Evolutionary conservation across 169 alveolate genomes (phyloP).

Genomic region (Eimeria maxima): DNA sequence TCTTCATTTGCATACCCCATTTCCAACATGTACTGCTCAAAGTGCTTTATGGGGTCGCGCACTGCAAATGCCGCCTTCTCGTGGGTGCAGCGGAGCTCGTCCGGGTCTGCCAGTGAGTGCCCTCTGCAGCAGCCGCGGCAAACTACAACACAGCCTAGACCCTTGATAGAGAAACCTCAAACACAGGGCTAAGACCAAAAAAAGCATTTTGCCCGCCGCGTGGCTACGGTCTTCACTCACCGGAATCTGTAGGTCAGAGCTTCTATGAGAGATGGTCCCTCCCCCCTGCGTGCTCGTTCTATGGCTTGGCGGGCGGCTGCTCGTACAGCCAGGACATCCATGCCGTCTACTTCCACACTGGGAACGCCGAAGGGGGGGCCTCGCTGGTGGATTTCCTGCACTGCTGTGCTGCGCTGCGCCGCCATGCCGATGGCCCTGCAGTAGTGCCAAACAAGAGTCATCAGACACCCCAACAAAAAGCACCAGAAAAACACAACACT

Average conservation of each 20-base stretch:
- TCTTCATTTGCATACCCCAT: slow-evolving; percentile 84
- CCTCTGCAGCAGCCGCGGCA: slow-evolving; percentile 79
- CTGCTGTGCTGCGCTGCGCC: slow-evolving; percentile 86
- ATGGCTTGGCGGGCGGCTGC: slow-evolving; percentile 86
- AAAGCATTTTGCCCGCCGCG: not conserved
- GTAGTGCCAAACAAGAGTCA: not conserved
- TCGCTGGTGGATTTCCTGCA: slow-evolving; percentile 82
- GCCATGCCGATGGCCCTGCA: slow-evolving; percentile 90
- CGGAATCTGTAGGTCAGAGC: slow-evolving; percentile 88
- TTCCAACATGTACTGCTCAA: slow-evolving; percentile 86
- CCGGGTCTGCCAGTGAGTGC: slow-evolving; percentile 90
- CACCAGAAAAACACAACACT: no score
- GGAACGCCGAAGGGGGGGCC: slow-evolving; percentile 87
- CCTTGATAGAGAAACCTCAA: not conserved
- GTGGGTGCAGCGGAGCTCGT: slow-evolving; percentile 85
- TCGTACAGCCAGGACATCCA: slow-evolving; percentile 87
- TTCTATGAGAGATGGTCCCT: slow-evolving; percentile 88
- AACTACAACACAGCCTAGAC: not conserved
- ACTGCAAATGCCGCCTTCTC: slow-evolving; percentile 88
- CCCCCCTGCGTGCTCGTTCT: slow-evolving; percentile 85
- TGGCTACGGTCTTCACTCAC: slow-evolving; percentile 29
- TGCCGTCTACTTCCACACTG: slow-evolving; percentile 88
- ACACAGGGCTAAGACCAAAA: not conserved
- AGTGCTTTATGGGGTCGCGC: slow-evolving; percentile 86
- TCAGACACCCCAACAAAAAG: not conserved